Evolutionary conservation across 2,329 filamentous ascomycete genomes (phyloP).

Genomic region (Nothophoma quercina): DNA sequence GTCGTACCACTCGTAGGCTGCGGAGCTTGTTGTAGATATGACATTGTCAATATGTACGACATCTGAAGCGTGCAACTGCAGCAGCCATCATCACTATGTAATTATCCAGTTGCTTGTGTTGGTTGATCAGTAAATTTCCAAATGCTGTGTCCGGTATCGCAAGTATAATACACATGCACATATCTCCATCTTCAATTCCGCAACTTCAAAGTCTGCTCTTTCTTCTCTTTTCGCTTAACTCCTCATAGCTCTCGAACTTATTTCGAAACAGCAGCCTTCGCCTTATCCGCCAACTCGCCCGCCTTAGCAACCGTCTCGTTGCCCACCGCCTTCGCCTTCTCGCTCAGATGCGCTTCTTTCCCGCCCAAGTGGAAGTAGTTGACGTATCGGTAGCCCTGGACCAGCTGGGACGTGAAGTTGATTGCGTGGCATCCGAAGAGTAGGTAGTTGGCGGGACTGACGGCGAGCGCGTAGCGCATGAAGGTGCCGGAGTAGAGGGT

Average conservation of each 20-base stretch:
- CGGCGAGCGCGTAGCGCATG: slow-evolving; percentile 72
- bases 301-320: neutral
- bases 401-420: slow-evolving; percentile 68
- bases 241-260: neutral
- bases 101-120: too few species aligned
- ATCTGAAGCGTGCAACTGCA: neutral
- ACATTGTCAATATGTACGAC: too few species aligned
- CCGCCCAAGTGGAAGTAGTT: slow-evolving; percentile 66
- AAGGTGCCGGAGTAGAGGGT: slow-evolving; percentile 69
- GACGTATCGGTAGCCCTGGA: slow-evolving; percentile 68
- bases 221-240: neutral
- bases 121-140: neutral
- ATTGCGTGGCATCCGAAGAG: slow-evolving; percentile 72
- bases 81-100: too few species aligned
- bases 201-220: neutral
- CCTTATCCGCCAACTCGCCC: neutral
- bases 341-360: slow-evolving; percentile 45
- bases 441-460: slow-evolving; percentile 70
- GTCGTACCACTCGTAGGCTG: too few species aligned
- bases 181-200: neutral
- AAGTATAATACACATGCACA: neutral
- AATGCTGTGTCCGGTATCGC: neutral
- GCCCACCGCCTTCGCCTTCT: slow-evolving; percentile 41
- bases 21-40: too few species aligned
- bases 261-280: neutral